Base-by-base conservation (phyloP, 805 yeast genomes). In the Yarrowia keelungensis region DNA sequence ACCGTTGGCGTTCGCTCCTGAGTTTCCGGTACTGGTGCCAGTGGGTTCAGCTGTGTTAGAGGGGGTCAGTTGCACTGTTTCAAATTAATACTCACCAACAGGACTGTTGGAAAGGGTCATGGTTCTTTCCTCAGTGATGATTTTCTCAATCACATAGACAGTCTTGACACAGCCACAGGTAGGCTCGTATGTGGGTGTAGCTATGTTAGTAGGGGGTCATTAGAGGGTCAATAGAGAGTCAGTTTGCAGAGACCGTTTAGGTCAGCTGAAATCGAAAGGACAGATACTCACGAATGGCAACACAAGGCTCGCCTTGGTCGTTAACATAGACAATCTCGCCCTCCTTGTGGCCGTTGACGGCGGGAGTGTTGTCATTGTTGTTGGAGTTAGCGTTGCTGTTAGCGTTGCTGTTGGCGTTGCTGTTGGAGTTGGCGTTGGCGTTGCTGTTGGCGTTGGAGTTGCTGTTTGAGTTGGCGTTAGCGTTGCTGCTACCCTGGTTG, bases 151-250 rank as follows among this genome's bases (percentile, higher is more conserved):
- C 19, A 49, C 54, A 10, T 49, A 49, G 54, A 32, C 32, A 4
- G 54, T 49, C 38, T 49, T 49, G 39, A 14, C 15, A n/a, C 54
- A 49, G 7, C 39, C 54, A 3, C 54, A 49, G 15, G 36, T 15
- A 19, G 54, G 19, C 22, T 49, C 54, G 19, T 32, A 49, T 3
- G 39, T 26, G 19, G 36, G 54, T 8, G 39, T 32, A n/a, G 54
- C 54, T 49, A 5, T 26, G 32, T 26, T 26, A 26, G 7, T 2
- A 26, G 7, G 4, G 32, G 32, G 32, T 26, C 4, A 26, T 26
- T 5, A 26, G 32, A 26, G 32, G 32, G 32, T 26, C 32, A 26
- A 5, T 26, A 26, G 32, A 26, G 32, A 26, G 32, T 26, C 32
- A 26, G 32, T 2, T 1, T 19, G 19, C 19, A 1, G 19, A 19